phyloP scores from a whole-genome alignment of 1,284 basidiomycete species.

The Malassezia psittaci region DNA sequence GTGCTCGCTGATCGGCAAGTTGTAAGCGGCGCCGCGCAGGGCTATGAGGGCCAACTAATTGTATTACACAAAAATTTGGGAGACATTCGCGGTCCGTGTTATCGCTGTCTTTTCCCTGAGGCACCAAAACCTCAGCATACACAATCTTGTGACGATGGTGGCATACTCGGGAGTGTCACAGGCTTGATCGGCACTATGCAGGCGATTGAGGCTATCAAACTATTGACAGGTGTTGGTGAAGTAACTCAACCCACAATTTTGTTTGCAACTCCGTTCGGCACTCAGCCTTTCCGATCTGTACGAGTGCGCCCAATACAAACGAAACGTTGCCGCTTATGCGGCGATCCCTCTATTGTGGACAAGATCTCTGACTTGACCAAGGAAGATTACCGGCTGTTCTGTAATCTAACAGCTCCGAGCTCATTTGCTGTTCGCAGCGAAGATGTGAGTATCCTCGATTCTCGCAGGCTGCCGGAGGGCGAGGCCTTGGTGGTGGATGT shows the following conservation, averaged over 20 bases:
- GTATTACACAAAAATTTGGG: constrained; percentile 31
- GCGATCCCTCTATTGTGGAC: constrained; percentile 24
- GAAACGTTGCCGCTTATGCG: constrained; percentile 32
- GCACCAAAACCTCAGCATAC: constrained; percentile 40
- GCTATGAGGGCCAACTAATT: constrained; percentile 73
- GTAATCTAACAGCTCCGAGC: constrained; percentile 14
- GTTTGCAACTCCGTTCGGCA: constrained; percentile 62
- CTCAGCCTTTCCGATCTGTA: constrained; percentile 68
- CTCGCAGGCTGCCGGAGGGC: not conserved
- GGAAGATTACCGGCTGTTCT: constrained; percentile 40
- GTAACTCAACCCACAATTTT: constrained; percentile 55
- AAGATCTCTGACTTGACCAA: constrained; percentile 24
- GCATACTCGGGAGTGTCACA: constrained; percentile 78
- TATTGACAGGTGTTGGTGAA: constrained; percentile 34
- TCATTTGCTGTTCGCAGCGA: constrained; percentile 45
- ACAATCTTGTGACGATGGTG: constrained; percentile 72
- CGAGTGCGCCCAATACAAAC: constrained; percentile 56
- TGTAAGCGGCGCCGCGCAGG: constrained; percentile 84
- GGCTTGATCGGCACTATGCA: constrained; percentile 85
- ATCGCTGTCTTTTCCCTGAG: constrained; percentile 78
- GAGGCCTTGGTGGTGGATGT: constrained; percentile 9
- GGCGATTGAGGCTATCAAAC: constrained; percentile 76
- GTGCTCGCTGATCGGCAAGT: constrained; percentile 66
- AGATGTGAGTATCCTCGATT: not conserved
- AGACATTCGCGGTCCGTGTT: constrained; percentile 65